Conservation (phyloP, 495 filamentous ascomycete genomes). For the Apiosordaria backusii region DNA sequence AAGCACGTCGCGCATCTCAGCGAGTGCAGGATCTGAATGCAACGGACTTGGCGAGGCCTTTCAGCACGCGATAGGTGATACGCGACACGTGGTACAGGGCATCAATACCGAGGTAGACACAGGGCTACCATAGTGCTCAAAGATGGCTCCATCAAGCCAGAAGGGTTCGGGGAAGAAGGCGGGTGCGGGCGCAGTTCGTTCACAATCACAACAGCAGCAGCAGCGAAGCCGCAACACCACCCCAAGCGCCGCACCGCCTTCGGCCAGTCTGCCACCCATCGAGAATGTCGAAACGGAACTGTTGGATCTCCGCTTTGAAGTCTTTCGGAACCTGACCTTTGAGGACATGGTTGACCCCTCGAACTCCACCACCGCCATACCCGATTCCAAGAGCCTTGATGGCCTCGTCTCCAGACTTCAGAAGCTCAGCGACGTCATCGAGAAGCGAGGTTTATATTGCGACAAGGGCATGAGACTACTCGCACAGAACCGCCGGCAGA, state of each 20-base stretch:
- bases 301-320: conserved; percentile 54
- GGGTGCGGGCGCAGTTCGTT: conserved; percentile 59
- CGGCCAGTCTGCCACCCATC: conserved; percentile 47
- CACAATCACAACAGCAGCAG: conserved; percentile 47
- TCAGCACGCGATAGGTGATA: background rate
- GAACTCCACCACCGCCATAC: conserved; percentile 61
- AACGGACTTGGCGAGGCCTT: background rate
- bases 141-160: conserved; percentile 52
- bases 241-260: conserved; percentile 58
- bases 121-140: background rate
- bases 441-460: conserved; percentile 57
- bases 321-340: conserved; percentile 57
- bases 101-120: background rate
- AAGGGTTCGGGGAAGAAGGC: conserved; percentile 76
- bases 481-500: conserved; percentile 58
- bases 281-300: conserved; percentile 61
- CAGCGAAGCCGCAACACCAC: conserved; percentile 86
- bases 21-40: background rate
- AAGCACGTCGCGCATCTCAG: conserved; percentile 7
- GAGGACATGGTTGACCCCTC: conserved; percentile 67
- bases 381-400: conserved; percentile 70
- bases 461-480: conserved; percentile 72
- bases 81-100: background rate
- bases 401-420: conserved; percentile 64
- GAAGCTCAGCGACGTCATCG: conserved; percentile 60